Base-by-base conservation (phyloP, 371 early-diverging fungal genomes). In the Gilbertella persicaria region DNA sequence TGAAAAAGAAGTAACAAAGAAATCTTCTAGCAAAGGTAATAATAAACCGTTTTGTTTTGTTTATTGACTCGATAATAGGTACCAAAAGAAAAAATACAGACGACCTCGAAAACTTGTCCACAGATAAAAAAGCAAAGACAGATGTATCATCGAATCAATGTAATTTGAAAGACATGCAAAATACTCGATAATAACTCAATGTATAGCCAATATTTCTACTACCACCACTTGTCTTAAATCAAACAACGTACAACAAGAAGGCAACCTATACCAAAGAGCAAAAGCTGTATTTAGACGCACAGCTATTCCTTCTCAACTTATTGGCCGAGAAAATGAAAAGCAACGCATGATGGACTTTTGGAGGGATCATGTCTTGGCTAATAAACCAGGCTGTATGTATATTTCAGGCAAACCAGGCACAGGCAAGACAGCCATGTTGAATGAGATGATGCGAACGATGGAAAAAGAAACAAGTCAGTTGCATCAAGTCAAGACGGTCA, bases 401-500 rank as follows among this genome's bases (percentile, higher is more conserved):
- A 84, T 96, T 16, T 90, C 93, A 7, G 98, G 98, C 3, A 82
- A 82, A 41, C 98, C 98, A 0, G 98, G 98, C 5, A 95, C 96
- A 7, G 98, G 98, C 40, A 97, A 97, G 68, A 96, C 94, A 4
- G 96, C 94, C 9, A 79, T 94, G 48, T 55, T 96, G 28, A 80
- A 74, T 8, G 87, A 90, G 47, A 68, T 86, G 10, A 64, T 83
- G 45, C 71, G 73, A 5, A 52, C 68, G 12, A 71, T 66, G 66
- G 68, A 59, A 47, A 51, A 53, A 24, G 60, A 75, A 12, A 48
- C 47, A 4, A 44, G 51, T 17, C 40, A 45, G 50, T 17, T 70
- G 10, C 69, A 82, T 45, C 54, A 64, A 21, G 67, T 85, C 33
- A 74, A 81, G 40, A 55, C 79, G 10, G 78, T 81, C 10, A 73